Percentiles rank a stretch among this genome's conserved stretches.
phyloP scores from a whole-genome alignment of 2,329 filamentous ascomycete genomes.

The Coleophoma crateriformis region DNA sequence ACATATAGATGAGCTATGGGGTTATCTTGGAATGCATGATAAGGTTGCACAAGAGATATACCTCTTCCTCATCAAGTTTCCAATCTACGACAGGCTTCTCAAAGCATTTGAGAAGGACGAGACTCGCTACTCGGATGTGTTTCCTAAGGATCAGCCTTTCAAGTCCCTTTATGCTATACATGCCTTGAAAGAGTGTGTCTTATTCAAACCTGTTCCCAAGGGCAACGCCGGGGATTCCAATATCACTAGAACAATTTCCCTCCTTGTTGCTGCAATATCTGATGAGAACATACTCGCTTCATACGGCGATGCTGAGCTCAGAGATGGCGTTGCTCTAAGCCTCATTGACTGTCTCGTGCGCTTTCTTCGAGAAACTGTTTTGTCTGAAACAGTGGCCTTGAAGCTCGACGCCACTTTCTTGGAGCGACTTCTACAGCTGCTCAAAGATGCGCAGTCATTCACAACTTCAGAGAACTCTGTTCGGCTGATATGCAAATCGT shows the following conservation, averaged over 20 bases:
- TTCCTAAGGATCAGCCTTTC: slow-evolving; percentile 64
- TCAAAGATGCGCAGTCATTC: slow-evolving; percentile 16
- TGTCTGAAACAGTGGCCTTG: slow-evolving; percentile 25
- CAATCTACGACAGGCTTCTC: slow-evolving; percentile 58
- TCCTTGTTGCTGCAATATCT: slow-evolving; percentile 53
- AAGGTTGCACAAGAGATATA: slow-evolving; percentile 65
- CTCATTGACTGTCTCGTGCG: slow-evolving; percentile 52
- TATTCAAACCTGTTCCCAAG: slow-evolving; percentile 9
- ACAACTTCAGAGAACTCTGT: slow-evolving; percentile 18
- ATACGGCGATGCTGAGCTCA: slow-evolving; percentile 37
- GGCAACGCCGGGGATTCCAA: slow-evolving; percentile 22
- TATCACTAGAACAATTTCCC: not conserved
- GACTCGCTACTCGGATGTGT: slow-evolving; percentile 54
- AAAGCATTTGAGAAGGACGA: slow-evolving; percentile 49
- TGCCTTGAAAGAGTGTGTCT: slow-evolving; percentile 57
- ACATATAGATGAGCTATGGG: slow-evolving; percentile 81
- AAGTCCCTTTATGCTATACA: slow-evolving; percentile 69
- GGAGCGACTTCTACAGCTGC: slow-evolving; percentile 23
- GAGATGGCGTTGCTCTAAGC: slow-evolving; percentile 42
- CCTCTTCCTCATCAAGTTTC: slow-evolving; percentile 64
- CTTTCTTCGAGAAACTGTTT: slow-evolving; percentile 38
- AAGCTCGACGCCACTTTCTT: slow-evolving; percentile 28
- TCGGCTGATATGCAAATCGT: slow-evolving; percentile 34
- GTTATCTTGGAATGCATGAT: slow-evolving; percentile 70
- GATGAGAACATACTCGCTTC: slow-evolving; percentile 46